Evolutionary conservation across 129 eudicot species (phyloP), one percentile per base, ranked within the genome.

Genomic region (Chrysanthemum seticuspe): DNA sequence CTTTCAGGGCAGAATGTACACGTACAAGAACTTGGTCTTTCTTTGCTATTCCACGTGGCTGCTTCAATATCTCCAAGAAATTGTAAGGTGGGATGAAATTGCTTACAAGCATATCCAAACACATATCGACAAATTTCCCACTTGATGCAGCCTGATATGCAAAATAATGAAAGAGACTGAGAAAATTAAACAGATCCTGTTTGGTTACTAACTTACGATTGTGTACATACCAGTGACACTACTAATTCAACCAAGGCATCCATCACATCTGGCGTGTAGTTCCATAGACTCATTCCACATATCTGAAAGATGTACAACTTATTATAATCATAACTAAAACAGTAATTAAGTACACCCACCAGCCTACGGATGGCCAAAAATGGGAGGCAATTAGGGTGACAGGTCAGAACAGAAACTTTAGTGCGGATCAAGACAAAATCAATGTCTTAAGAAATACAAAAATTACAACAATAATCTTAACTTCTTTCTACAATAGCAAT

Each of bases 41-140:
- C 79, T 81, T 90, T 61, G 83, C 81, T 34, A 82, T 11, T 48
- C 96, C 96, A 25, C 76, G 86, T 62, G 96, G 96, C 77, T 82
- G 78, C 82, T 88, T 83, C 79, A 87, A 69, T 53, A 80, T 15
- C 73, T 70, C 80, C 7, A 84, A 9, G 74, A 84, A 87, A 72
- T 76, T 76, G 51, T 14, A 0, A 71, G 97, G 97, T 13, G 98
- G 96, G 65, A 87, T 73, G 56, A 94, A 94, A 79, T 94, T 90
- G 81, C 78, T 72, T 36, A 94, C 97, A 67, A 94, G 97, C 97
- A 88, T 90, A 67, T 85, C 93, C 88, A 94, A 84, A 78, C 97
- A 90, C 73, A 85, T 71, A 82, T 94, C 86, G 70, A 90, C 78
- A 75, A 82, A 84, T 65, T 88, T 85, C 56, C 93, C 98, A 67